Evolutionary conservation across 495 filamentous ascomycete species (phyloP), one percentile per base, ranked within the genome.

Genomic region (Hypoxylon crocopeplum): DNA sequence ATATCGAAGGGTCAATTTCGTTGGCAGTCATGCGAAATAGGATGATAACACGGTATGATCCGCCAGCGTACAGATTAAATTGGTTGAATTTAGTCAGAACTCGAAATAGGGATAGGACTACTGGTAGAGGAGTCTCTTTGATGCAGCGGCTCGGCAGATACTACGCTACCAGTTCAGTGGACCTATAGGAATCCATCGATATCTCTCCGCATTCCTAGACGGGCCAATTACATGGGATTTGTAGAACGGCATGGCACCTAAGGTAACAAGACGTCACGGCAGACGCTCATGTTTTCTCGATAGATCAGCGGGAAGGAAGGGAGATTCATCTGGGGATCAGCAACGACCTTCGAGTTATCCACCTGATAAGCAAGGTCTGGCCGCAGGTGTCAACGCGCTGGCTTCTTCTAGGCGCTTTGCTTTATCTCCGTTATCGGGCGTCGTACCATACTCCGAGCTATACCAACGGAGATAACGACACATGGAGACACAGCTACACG

Each of bases 371-470:
- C 56, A 56, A 38, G 50, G 56, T 24, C 49, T 44, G 40, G 61
- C 29, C 33, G 55, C 45, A 59, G 55, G 25, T 56, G 49, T 46
- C n/a, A 49, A 59, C 19, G 32, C 49, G 24, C 24, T 32, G 50
- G 49, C 22, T 25, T 42, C 45, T 12, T 49, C 45, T 65, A 42
- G 56, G 29, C 50, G 20, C 56, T 46, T 29, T 32, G 33, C 56
- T 60, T 65, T 65, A 65, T 65, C 62, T 65, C 62, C 62, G 62
- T 65, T 65, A 65, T 65, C 62, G 62, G 62, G 56, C 51, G 56
- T 61, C 46, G 50, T 53, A 47, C 46, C 27, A 39, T 55, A 19
- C 27, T 19, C 39, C 33, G 24, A 52, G 37, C 45, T 44, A 48
- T 52, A 20, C 50, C 46, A 48, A 50, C 60, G 60, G 60, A 65